Conservation (phyloP, 306 rosid genomes). For the Ceratonia siliqua region DNA sequence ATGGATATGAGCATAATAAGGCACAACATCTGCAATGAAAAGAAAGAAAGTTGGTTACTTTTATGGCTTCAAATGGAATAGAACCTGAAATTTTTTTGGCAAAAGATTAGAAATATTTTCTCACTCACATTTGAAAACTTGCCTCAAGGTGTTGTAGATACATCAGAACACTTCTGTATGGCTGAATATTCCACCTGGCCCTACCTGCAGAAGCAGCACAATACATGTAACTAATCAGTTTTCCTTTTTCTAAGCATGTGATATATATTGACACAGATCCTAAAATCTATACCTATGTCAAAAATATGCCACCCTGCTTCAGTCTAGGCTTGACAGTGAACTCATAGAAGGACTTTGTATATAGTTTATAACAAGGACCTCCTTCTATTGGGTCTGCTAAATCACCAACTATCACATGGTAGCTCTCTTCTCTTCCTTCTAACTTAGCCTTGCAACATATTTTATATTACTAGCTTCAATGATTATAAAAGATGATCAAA, state of each 20-base stretch:
- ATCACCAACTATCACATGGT: conserved; percentile 88
- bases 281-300: conserved; percentile 94
- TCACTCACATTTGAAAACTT: conserved; percentile 85
- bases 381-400: conserved; percentile 98
- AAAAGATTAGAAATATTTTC: not conserved
- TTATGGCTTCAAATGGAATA: not conserved
- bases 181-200: conserved; percentile 96
- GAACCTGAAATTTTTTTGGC: not conserved
- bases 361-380: conserved; percentile 95
- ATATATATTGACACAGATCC: no score
- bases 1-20: conserved; percentile 89
- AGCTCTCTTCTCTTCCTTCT: conserved; percentile 58
- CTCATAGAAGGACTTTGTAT: conserved; percentile 93
- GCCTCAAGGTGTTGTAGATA: conserved; percentile 82
- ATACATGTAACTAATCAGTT: not conserved
- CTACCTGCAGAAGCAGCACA: conserved; percentile 57
- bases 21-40: conserved; percentile 76
- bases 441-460: conserved; percentile 67
- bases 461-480: no score
- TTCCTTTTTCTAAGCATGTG: not conserved
- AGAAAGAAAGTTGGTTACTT: not conserved
- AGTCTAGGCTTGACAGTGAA: conserved; percentile 75
- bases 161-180: conserved; percentile 88
- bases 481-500: conserved; percentile 8
- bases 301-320: conserved; percentile 81